Base-by-base conservation (phyloP, 495 filamentous ascomycete species). In the Endocarpon pusillum region DNA sequence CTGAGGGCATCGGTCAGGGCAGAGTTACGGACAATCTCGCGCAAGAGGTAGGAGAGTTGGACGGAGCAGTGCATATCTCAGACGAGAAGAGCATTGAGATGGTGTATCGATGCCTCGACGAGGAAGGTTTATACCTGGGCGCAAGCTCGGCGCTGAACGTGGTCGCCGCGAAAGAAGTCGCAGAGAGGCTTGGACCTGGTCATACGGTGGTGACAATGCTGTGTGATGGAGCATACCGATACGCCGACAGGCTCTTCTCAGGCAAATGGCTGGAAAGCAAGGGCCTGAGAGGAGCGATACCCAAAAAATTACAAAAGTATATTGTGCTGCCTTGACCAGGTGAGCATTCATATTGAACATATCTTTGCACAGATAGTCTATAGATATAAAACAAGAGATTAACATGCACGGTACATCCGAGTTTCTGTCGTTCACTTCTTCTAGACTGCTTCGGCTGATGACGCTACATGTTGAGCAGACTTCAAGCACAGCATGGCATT, bases 71-170 rank as follows among this genome's bases (percentile, higher is more conserved):
- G 44, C 64, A 78, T 46, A 81, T 97, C 44, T 67, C 67, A 38
- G 89, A 97, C 48, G 86, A 85, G 62, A 89, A 89, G 69, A 84
- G 71, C 42, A 85, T 97, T 48, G 84, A 81, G 57, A 94, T 94
- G 89, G 85, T 97, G 39, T 97, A 96, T 57, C 67, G 89, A 40
- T 93, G 91, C 46, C 61, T 97, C 42, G 89, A 97, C 46, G 89
- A 96, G 57, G 89, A 97, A 47, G 89, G 89, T 0, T 56, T 97
- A 33, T 97, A 97, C 47, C 62, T 97, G n/a, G 89, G 89, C 21
- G 89, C 87, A 16, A 91, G 82, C 54, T 84, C 75, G 10, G 77
- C 82, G 42, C 62, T 97, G 44, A 97, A 97, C 51, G 89, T 97
- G 3, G 89, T 81, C 5, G 89, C 89, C 4, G 89, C 89, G 10